Conservation (phyloP, 768 basidiomycete genomes). For the Lactarius vividus region DNA sequence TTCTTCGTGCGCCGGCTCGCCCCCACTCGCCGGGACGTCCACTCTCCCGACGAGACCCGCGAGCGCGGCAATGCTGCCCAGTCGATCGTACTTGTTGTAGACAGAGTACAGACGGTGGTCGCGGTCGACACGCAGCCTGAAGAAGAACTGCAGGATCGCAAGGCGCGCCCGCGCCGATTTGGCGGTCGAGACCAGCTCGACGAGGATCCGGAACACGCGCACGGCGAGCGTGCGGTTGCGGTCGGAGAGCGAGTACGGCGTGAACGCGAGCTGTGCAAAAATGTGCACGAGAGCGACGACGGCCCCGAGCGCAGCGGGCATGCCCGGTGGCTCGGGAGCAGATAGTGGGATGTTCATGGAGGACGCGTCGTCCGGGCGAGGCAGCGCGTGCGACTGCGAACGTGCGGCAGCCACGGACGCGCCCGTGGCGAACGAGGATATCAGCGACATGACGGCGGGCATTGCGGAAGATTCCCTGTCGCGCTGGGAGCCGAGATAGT, state of each 20-base stretch:
- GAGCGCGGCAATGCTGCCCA: conserved; percentile 56
- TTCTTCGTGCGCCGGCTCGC: conserved; percentile 22
- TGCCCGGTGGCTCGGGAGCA: conserved; percentile 19
- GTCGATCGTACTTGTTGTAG: conserved; percentile 49
- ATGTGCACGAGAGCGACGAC: conserved; percentile 60
- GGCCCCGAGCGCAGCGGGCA: conserved; percentile 54
- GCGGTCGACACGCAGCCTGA: conserved; percentile 85
- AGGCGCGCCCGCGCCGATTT: conserved; percentile 62
- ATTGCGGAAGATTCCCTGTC: conserved; percentile 45
- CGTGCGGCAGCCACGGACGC: conserved; percentile 50
- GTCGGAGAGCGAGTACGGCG: conserved; percentile 51
- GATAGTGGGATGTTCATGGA: conserved; percentile 32
- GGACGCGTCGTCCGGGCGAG: conserved; percentile 39
- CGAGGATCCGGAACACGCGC: conserved; percentile 49
- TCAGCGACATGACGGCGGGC: conserved; percentile 60
- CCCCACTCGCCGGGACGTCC: conserved; percentile 26
- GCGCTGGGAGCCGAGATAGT: conserved; percentile 40
- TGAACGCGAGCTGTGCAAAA: conserved; percentile 71
- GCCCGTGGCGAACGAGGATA: conserved; percentile 51
- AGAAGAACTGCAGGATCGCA: conserved; percentile 77
- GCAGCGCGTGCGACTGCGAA: conserved; percentile 50
- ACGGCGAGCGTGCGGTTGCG: conserved; percentile 53
- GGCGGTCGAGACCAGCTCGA: conserved; percentile 46
- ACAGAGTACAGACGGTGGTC: conserved; percentile 83
- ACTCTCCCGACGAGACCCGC: conserved; percentile 62